A percentile compares a stretch with the other conserved stretches of the same genome.
Evolutionary conservation across 345 rosid genomes (phyloP).

Genomic region (Rhizophora apiculata): DNA sequence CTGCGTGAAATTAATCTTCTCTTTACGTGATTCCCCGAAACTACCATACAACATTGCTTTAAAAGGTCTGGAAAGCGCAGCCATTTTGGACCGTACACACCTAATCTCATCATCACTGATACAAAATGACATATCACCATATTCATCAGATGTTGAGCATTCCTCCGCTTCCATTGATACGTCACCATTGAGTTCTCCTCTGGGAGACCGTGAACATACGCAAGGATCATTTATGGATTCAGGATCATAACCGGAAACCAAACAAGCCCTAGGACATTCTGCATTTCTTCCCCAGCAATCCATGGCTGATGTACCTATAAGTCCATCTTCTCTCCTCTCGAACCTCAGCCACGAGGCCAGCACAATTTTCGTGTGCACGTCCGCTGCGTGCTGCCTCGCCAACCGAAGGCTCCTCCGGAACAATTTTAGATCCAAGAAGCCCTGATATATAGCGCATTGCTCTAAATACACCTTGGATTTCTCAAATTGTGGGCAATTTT

Average conservation of each 20-base stretch:
- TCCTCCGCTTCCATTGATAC: slow-evolving; percentile 34
- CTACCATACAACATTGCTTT: slow-evolving; percentile 1
- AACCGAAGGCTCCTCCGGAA: slow-evolving; percentile 70
- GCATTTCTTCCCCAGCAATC: slow-evolving; percentile 77
- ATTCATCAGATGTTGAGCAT: slow-evolving; percentile 27
- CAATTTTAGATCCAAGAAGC: slow-evolving; percentile 68
- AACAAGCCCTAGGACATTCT: slow-evolving; percentile 79
- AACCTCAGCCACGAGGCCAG: slow-evolving; percentile 80
- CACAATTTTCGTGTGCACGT: slow-evolving; percentile 75
- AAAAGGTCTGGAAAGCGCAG: not conserved
- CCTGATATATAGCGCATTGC: slow-evolving; percentile 69
- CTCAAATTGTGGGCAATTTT: slow-evolving; percentile 46
- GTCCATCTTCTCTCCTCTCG: slow-evolving; percentile 95
- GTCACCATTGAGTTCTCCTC: slow-evolving; percentile 31
- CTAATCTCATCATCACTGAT: not conserved
- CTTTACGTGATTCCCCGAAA: not conserved
- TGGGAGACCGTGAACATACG: slow-evolving; percentile 44
- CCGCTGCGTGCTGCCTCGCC: slow-evolving; percentile 73
- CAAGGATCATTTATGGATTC: slow-evolving; percentile 68
- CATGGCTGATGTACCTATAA: slow-evolving; percentile 67
- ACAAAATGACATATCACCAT: slow-evolving; percentile 1
- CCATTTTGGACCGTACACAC: slow-evolving; percentile 1
- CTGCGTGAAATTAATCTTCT: slow-evolving; percentile 3
- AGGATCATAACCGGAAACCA: slow-evolving; percentile 68
- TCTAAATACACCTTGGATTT: slow-evolving; percentile 57